Evolutionary conservation across 371 early-diverging fungal species (phyloP).

Genomic region (Capniomyces stellatus): DNA sequence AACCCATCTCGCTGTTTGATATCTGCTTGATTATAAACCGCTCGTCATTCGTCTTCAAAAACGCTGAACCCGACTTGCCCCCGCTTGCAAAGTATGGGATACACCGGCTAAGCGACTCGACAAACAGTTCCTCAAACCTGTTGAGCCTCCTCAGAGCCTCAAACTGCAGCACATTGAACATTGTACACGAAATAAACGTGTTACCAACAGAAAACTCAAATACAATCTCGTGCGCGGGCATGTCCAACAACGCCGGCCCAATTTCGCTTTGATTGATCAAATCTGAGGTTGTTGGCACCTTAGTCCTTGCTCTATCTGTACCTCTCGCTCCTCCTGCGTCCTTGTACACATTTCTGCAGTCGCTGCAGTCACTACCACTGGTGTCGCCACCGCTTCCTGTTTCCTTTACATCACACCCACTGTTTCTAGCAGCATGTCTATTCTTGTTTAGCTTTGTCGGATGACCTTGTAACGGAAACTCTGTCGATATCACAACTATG

Average conservation of each 20-base stretch:
- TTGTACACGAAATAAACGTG: conserved; percentile 61
- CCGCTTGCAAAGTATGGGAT: conserved; percentile 64
- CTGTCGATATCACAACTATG: too few species aligned
- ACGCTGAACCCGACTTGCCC: conserved; percentile 80
- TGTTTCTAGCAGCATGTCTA: too few species aligned
- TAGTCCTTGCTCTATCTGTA: too few species aligned
- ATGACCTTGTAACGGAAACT: too few species aligned
- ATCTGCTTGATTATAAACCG: conserved; percentile 83
- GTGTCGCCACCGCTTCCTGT: too few species aligned
- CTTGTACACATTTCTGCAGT: too few species aligned
- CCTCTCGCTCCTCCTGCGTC: too few species aligned
- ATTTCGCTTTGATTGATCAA: neutral
- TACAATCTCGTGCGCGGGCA: conserved; percentile 12
- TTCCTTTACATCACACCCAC: too few species aligned
- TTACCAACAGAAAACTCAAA: conserved; percentile 57
- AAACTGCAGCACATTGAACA: conserved; percentile 85
- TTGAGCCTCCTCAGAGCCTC: conserved; percentile 68
- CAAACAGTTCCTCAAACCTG: conserved; percentile 60
- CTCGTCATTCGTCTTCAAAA: conserved; percentile 82
- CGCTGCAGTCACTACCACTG: too few species aligned
- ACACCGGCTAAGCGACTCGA: conserved; percentile 72
- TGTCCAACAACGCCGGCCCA: conserved; percentile 11
- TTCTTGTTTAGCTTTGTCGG: too few species aligned
- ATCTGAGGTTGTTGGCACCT: too few species aligned
- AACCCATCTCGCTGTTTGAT: conserved; percentile 67